Conservation (phyloP, 139 green algal genomes). For the Astrephomene gubernaculifera region DNA sequence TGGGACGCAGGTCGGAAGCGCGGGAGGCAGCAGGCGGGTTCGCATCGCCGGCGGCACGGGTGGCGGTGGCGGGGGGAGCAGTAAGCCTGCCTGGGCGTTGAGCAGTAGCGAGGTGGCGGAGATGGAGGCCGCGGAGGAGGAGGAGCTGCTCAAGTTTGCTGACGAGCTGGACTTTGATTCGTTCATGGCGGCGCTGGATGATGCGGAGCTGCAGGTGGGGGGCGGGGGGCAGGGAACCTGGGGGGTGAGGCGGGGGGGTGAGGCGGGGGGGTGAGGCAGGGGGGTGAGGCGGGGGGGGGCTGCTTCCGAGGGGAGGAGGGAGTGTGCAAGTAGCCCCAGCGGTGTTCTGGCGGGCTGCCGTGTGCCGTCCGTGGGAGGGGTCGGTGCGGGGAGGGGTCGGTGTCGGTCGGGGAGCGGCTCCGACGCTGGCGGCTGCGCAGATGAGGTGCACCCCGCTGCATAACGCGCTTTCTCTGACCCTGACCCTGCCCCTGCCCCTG, state of each 20-base stretch:
- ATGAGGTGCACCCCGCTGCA: no score
- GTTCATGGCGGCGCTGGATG: slow-evolving; percentile 38
- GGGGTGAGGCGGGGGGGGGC: not conserved
- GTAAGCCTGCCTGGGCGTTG: slow-evolving; percentile 41
- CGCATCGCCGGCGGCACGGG: not conserved
- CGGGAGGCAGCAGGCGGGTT: not conserved
- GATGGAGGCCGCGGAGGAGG: slow-evolving; percentile 35
- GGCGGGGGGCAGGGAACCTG: not conserved
- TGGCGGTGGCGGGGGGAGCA: not conserved
- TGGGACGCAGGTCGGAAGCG: not conserved
- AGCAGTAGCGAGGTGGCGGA: not conserved
- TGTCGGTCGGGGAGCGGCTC: no score
- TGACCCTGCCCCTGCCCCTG: no score
- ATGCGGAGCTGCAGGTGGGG: slow-evolving; percentile 42
- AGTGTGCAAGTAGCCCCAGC: not conserved
- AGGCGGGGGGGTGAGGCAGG: not conserved
- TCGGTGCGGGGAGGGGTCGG: no score
- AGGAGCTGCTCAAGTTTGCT: slow-evolving; percentile 37
- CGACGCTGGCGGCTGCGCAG: no score
- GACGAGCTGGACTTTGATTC: slow-evolving; percentile 43
- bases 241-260: not conserved
- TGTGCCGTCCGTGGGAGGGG: no score
- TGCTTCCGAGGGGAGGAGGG: no score
- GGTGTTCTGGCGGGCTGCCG: not conserved
- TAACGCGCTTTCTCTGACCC: no score